Base-by-base conservation (phyloP, 257 asterid species). In the Solanum clarkiae region DNA sequence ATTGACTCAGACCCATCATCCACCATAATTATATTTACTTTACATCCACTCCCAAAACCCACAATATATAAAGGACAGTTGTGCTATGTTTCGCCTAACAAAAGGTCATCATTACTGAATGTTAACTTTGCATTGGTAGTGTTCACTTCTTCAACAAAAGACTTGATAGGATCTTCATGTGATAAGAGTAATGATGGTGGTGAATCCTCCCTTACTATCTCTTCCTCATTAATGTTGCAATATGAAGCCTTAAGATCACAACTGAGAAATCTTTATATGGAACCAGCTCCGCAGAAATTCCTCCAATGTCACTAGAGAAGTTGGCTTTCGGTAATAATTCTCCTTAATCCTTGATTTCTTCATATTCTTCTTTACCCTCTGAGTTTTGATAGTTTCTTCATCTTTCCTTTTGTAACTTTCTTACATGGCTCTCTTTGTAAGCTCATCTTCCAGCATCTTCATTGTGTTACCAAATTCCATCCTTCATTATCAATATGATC, bases 361-460 rank as follows among this genome's bases (percentile, higher is more conserved):
- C 36, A 22, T 1, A 22, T 10, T 22, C 1, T 60, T 60, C 1
- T 60, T 22, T 1, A 4, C 32, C 11, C 68, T 0, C 2, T 0
- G 0, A n/a, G 7, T 60, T 5, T 60, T 10, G 11, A 36, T 60
- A n/a, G 3, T 10, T 60, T 60, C 16, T 9, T 60, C 16, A 0
- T 60, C 4, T 60, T 60, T 10, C 8, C 68, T 60, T 3, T 60
- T 8, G 36, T 0, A 7, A 22, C 0, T 60, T 60, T 0, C 15
- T 22, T 6, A n/a, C 16, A 22, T 10, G 1, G 0, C 1, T 22
- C 8, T 60, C 8, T 60, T 60, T 1, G 4, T 10, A 7, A 22
- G 36, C 12, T 60, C 0, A 0, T 60, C 6, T 60, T 60, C 8
- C 0, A 60, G 36, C 1, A 0, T 10, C 16, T 22, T 11, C 0